Evolutionary conservation across 257 asterid genomes (phyloP).

Genomic region (Lycium ferocissimum): DNA sequence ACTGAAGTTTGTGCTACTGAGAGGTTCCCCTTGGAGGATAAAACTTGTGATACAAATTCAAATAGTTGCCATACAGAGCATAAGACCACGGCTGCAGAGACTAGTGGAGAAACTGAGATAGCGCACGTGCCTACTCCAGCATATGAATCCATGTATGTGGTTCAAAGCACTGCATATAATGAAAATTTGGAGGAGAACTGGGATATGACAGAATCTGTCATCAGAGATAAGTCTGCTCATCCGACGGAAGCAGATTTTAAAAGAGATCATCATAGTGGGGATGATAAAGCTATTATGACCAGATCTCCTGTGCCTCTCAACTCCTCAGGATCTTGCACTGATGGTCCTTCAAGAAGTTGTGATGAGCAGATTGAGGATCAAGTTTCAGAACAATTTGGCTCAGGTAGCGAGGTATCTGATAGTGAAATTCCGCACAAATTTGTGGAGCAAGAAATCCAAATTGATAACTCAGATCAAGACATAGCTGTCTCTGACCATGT

Average conservation of each 20-base stretch:
- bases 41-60: slow-evolving; percentile 35
- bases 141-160: slow-evolving; percentile 34
- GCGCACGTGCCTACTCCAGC: slow-evolving; percentile 38
- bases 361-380: slow-evolving; percentile 41
- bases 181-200: slow-evolving; percentile 43
- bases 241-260: slow-evolving; percentile 40
- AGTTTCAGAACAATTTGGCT: slow-evolving; percentile 30
- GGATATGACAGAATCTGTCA: slow-evolving; percentile 30
- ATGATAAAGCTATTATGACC: slow-evolving; percentile 38
- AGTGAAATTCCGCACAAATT: slow-evolving; percentile 34
- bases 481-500: slow-evolving; percentile 35
- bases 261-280: slow-evolving; percentile 26
- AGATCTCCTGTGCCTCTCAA: slow-evolving; percentile 38
- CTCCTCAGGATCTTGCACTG: slow-evolving; percentile 40
- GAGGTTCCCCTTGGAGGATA: slow-evolving; percentile 30
- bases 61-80: slow-evolving; percentile 31
- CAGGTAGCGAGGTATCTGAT: slow-evolving; percentile 34
- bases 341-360: slow-evolving; percentile 28
- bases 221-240: slow-evolving; percentile 36
- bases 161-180: slow-evolving; percentile 32
- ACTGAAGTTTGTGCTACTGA: slow-evolving; percentile 28
- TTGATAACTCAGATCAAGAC: slow-evolving; percentile 38
- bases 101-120: slow-evolving; percentile 36
- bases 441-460: slow-evolving; percentile 40
- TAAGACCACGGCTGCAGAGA: slow-evolving; percentile 34